phyloP scores from a whole-genome alignment of 164 flowering plant genomes.

The Protea cynaroides region DNA sequence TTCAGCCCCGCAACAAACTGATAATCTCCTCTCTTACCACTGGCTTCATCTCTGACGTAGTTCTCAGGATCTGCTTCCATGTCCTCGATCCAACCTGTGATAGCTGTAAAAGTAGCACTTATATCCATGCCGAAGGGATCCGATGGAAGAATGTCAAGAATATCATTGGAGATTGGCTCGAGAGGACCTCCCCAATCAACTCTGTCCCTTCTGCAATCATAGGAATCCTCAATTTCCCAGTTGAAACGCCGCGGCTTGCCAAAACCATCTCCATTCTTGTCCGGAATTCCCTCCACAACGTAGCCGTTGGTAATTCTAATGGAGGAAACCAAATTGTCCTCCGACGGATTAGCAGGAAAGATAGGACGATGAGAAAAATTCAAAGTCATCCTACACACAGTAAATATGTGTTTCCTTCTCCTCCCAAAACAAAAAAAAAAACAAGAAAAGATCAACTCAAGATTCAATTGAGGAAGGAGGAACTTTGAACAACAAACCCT shows the following conservation, averaged over 20 bases:
- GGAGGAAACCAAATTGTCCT: conserved; percentile 43
- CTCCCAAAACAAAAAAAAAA: neutral
- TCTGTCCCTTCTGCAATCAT: conserved; percentile 39
- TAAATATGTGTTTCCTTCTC: conserved; percentile 3
- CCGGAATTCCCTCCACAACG: conserved; percentile 6
- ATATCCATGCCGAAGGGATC: conserved; percentile 97
- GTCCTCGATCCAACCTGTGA: conserved; percentile 77
- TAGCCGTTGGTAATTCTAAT: conserved; percentile 34
- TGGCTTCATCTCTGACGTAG: conserved; percentile 14
- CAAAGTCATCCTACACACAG: conserved; percentile 44
- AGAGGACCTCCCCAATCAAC: conserved; percentile 27
- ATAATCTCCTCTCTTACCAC: conserved; percentile 27
- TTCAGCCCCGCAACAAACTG: conserved; percentile 46
- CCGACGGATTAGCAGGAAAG: conserved; percentile 30
- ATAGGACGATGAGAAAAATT: conserved; percentile 49
- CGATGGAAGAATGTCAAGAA: conserved; percentile 68
- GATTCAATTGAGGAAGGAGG: no score
- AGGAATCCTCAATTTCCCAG: conserved; percentile 32
- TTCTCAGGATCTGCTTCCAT: conserved; percentile 44
- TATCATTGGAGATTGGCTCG: conserved; percentile 41
- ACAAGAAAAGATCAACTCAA: neutral
- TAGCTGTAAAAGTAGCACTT: conserved; percentile 56
- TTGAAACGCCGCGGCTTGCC: conserved; percentile 24
- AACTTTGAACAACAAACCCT: no score
- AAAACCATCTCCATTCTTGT: conserved; percentile 21